A percentile compares a stretch with the other conserved stretches of the same genome.
phyloP scores from a whole-genome alignment of 768 basidiomycete species.

The Floccularia luteovirens region DNA sequence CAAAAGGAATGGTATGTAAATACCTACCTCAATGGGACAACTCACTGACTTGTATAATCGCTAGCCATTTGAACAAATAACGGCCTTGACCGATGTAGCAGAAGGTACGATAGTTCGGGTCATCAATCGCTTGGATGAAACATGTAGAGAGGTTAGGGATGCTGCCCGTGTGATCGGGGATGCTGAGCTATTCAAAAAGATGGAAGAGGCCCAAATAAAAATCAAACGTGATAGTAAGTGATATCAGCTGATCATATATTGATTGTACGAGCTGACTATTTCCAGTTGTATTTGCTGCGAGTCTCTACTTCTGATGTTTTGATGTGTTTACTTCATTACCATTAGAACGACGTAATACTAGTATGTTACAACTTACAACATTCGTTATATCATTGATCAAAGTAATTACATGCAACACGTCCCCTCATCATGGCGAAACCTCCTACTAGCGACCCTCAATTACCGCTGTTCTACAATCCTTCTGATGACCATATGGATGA shows the following conservation, averaged over 20 bases:
- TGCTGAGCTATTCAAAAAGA: constrained; percentile 91
- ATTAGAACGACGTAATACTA: no score
- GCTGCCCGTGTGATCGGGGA: constrained; percentile 97
- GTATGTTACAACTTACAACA: no score
- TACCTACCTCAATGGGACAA: background rate
- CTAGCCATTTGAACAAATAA: constrained; percentile 95
- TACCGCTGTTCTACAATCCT: constrained; percentile 10
- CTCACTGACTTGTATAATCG: constrained; percentile 3
- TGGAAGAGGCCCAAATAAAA: constrained; percentile 91
- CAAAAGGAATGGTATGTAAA: constrained; percentile 84
- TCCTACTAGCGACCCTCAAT: constrained; percentile 9
- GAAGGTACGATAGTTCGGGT: constrained; percentile 97
- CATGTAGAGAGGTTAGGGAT: constrained; percentile 93
- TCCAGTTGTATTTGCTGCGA: constrained; percentile 80
- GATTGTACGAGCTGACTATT: constrained; percentile 4
- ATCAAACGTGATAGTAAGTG: constrained; percentile 94
- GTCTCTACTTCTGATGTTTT: constrained; percentile 64
- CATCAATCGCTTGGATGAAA: constrained; percentile 94
- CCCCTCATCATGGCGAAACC: constrained; percentile 24
- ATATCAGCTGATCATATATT: background rate
- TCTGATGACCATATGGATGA: constrained; percentile 9
- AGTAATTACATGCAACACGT: no score
- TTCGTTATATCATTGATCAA: no score
- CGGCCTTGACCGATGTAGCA: constrained; percentile 84
- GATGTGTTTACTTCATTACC: no score